These are phyloP conservation scores for Penicillium corylophilum DNA, from an alignment of 2,329 filamentous ascomycete species.

Conservation along the genomic window DNA sequence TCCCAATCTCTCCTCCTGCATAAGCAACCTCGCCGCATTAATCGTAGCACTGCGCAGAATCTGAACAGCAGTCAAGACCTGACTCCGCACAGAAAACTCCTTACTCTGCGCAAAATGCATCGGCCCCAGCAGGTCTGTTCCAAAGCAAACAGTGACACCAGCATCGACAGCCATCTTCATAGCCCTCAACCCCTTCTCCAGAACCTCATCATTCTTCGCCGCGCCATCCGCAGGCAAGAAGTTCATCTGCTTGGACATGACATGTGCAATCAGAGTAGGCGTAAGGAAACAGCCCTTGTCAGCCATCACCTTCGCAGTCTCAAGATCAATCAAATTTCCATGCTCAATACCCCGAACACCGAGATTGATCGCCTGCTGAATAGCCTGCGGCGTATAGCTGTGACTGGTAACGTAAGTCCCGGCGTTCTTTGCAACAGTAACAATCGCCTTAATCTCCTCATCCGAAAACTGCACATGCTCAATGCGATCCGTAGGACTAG, in stretches of 20 bases:
- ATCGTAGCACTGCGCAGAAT: constrained; percentile 55
- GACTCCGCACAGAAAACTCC: constrained; percentile 50
- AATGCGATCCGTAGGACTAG: constrained; percentile 55
- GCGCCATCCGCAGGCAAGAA: constrained; percentile 36
- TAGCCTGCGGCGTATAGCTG: constrained; percentile 56
- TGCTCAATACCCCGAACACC: constrained; percentile 59
- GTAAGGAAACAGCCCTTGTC: constrained; percentile 52
- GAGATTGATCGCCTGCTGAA: constrained; percentile 56
- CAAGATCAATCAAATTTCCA: constrained; percentile 45
- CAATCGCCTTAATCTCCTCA: constrained; percentile 57
- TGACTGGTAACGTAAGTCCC: constrained; percentile 59
- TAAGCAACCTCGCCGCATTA: constrained; percentile 53
- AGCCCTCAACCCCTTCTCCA: constrained; percentile 48
- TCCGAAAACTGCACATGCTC: constrained; percentile 57
- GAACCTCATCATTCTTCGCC: constrained; percentile 54
- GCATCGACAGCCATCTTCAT: constrained; percentile 52
- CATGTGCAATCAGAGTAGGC: constrained; percentile 55
- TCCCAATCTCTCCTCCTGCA: constrained; percentile 49
- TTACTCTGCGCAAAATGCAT: constrained; percentile 50
- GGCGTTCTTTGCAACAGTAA: constrained; percentile 49
- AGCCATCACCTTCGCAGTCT: constrained; percentile 53
- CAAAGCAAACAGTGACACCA: constrained; percentile 58
- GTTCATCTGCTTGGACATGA: constrained; percentile 45
- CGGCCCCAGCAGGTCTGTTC: constrained; percentile 55
- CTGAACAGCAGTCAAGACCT: constrained; percentile 44